Base-by-base conservation (phyloP, 2,329 filamentous ascomycete species). In the Dothiorella sarmentorum region DNA sequence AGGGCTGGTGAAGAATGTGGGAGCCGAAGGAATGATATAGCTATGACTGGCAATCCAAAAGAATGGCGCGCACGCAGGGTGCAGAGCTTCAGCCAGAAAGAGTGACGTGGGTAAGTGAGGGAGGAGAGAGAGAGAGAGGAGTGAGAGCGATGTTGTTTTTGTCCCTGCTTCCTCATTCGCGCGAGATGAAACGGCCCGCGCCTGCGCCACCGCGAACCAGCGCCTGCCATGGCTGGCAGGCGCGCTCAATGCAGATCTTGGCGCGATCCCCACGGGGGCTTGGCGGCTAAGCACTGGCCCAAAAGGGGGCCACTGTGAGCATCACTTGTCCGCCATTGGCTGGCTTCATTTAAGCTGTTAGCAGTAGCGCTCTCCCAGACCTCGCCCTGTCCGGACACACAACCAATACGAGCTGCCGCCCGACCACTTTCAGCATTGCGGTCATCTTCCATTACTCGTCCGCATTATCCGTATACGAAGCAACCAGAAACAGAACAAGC, bases 171-270 rank as follows among this genome's bases (percentile, higher is more conserved):
- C 15, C 24, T 45, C 43, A 26, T 31, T 45, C 43, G 43, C 43
- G 17, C 22, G 22, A 26, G 22, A 38, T 53, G 49, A 53, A 53
- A 53, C 49, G 24, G 18, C 49, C 22, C 24, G 35, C 24, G 35
- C 35, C 29, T n/a, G 45, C 47, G 26, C n/a, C 35, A 18, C 45
- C 45, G 45, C 45, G 31, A 37, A 22, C 45, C 45, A 38, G 49
- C 49, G 31, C 29, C 47, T n/a, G 26, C n/a, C 35, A 18, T 29
- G 29, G 45, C 45, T 18, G 26, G n/a, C 45, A 27, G 27, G 49
- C 49, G 31, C 29, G 31, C 49, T 40, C n/a, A 13, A 37, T 29
- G 49, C 49, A 53, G 49, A 53, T 53, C 49, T 45, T 45, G 43
- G 43, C 43, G 43, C 43, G 35, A 37, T 45, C 43, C 43, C 43